Base-by-base conservation (phyloP, 805 yeast genomes). In the Torulaspora delbrueckii region DNA sequence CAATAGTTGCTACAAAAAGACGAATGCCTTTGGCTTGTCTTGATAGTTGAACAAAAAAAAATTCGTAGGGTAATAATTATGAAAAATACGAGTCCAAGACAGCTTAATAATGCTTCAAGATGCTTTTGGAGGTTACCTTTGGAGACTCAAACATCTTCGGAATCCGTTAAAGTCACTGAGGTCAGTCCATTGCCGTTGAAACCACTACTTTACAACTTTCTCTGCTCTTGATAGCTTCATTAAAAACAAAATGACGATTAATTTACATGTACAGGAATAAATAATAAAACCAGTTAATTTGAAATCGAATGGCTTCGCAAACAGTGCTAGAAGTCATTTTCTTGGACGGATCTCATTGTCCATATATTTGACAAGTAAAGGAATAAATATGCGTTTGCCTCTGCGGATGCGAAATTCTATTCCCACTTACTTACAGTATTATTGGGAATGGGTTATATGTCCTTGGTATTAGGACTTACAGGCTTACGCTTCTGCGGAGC, bases 401-500 rank as follows among this genome's bases (percentile, higher is more conserved):
- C 19, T 16, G 34, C 34, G 10, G 34, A 31, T 14, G 9, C 8
- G 10, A 10, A 8, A 13, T 5, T 31, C 10, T 14, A 31, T 14
- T 14, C 10, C 34, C 19, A 10, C 12, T 10, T 4, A 6, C 10
- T 16, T 10, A 10, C 12, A 16, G 34, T 18, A 31, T 5, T 4
- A 30, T 14, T n/a, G 28, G 5, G 14, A 4, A 16, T 24, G 18
- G 23, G 28, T 25, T 33, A 40, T 40, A 40, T 32, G 31, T 40
- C 43, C 19, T 22, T 31, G 22, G 14, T 5, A 4, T 26, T 40
- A 9, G 34, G 25, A 18, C 19, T 18, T 5, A 10, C 24, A 3
- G 12, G 30, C 23, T 32, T 40, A 22, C 42, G 35, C 23, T 40
- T 25, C 31, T 46, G 42, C 31, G 46, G 42, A 9, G 30, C 41